A percentile compares a stretch with the other conserved stretches of the same genome.
Conservation (phyloP, 805 yeast species). For the Wickerhamiella qilinensis region DNA sequence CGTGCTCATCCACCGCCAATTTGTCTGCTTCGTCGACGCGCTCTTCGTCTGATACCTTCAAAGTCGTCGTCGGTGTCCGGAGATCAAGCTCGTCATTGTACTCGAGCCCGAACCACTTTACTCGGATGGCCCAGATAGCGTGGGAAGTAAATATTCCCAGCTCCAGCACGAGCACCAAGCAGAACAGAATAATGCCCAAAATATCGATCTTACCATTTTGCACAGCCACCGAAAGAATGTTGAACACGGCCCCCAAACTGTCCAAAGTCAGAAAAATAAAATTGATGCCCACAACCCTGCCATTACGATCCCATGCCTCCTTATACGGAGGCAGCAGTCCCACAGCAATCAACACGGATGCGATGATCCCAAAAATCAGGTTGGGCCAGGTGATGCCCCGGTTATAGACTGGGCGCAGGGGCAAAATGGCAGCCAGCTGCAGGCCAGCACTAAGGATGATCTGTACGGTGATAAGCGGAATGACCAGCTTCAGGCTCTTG, state of each 20-base stretch:
- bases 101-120: conserved; percentile 8
- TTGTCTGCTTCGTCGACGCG: no score
- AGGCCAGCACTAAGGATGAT: conserved; percentile 34
- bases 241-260: conserved; percentile 66
- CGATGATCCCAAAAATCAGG: conserved; percentile 62
- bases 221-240: conserved; percentile 46
- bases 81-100: not conserved
- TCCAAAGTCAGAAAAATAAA: conserved; percentile 65
- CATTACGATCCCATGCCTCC: conserved; percentile 63
- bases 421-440: conserved; percentile 57
- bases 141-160: conserved; percentile 63
- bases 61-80: not conserved
- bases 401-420: conserved; percentile 39
- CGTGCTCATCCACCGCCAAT: no score
- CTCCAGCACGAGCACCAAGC: conserved; percentile 58
- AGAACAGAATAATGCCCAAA: conserved; percentile 66
- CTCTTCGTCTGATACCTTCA: not conserved
- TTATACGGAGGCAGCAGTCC: conserved; percentile 84
- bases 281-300: conserved; percentile 79
- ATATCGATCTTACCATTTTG: conserved; percentile 43
- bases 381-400: conserved; percentile 57
- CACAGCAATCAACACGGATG: conserved; percentile 54
- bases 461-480: conserved; percentile 24
- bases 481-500: conserved; percentile 16
- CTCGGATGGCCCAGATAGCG: conserved; percentile 42